Evolutionary conservation across 2,329 filamentous ascomycete genomes (phyloP), one percentile per base, ranked within the genome.

Genomic region (Diaporthe eres): DNA sequence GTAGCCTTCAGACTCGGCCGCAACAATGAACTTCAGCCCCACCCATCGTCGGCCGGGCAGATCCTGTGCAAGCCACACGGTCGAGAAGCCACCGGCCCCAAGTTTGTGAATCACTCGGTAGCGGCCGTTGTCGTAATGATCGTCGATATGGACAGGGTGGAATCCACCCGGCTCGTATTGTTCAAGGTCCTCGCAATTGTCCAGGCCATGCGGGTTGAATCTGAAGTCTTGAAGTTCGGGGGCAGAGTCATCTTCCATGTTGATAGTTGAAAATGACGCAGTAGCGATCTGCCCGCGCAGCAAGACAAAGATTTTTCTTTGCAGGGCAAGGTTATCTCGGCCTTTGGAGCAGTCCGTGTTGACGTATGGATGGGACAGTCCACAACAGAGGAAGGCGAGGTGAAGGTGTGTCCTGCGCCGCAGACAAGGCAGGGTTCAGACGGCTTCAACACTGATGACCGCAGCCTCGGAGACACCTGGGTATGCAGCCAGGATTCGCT

Each of bases 41-140:
- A 49, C 63, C 44, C 63, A 68, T 2, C 17, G 44, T 28, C 22
- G 42, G 22, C 28, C 44, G 1, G 6, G 28, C 17, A 51, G 19
- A 37, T 68, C 63, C 37, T 25, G 63, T 34, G 63, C 63, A 6
- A 68, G 42, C 42, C 63, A 68, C 28, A 49, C 25, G 19, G 63
- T 37, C 7, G 63, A 68, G 28, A 68, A 68, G 44, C 63, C 63
- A 44, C 63, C 42, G 25, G 63, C 58, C 4, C 42, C 63, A 39
- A 68, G 42, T 44, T 68, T 68, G 47, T 68, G 42, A 17, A 68
- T 28, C 28, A 68, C 63, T 68, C 44, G 17, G 63, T 68, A 68
- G 63, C 63, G 63, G 28, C 47, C 4, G 63, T 37, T 12, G 28
- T 68, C 63, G 31, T 68, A 68, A 9, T 34, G 19, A 7, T 68